These are phyloP conservation scores for Colletotrichum tropicicola DNA, from an alignment of 2,329 filamentous ascomycete species.

Conservation along the genomic window DNA sequence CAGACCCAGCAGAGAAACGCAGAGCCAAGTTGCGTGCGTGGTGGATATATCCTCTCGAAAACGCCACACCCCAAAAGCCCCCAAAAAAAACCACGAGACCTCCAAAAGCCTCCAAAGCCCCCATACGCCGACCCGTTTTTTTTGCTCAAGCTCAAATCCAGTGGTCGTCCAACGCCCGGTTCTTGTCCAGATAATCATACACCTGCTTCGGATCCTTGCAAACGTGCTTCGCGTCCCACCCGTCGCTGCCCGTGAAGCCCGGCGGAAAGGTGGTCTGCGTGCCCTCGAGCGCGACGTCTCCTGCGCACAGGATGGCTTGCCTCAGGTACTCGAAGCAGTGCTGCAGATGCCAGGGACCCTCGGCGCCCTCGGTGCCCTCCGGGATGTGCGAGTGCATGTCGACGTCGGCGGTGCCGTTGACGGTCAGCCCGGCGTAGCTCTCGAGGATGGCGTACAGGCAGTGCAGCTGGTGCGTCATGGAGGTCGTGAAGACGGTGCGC, in stretches of 20 bases:
- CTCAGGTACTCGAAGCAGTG: slow-evolving; percentile 51
- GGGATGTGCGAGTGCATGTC: slow-evolving; percentile 36
- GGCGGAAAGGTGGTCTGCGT: slow-evolving; percentile 49
- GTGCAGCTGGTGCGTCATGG: slow-evolving; percentile 54
- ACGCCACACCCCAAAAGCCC: neutral
- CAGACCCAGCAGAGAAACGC: too few species aligned
- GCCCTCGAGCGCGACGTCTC: slow-evolving; percentile 45
- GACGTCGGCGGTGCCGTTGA: slow-evolving; percentile 20
- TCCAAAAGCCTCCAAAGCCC: too few species aligned
- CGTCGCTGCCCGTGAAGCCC: slow-evolving; percentile 48
- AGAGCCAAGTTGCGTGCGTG: neutral
- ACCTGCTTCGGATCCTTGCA: slow-evolving; percentile 49
- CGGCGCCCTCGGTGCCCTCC: slow-evolving; percentile 25
- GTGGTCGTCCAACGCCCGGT: slow-evolving; percentile 42
- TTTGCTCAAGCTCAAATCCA: slow-evolving; percentile 51
- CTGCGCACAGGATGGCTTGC: slow-evolving; percentile 43
- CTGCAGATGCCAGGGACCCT: slow-evolving; percentile 42
- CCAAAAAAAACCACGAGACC: neutral
- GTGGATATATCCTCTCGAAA: neutral
- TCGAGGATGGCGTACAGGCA: slow-evolving; percentile 50
- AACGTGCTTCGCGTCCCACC: slow-evolving; percentile 53
- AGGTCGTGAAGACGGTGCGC: slow-evolving; percentile 50
- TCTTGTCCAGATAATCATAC: slow-evolving; percentile 42
- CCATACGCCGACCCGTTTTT: too few species aligned
- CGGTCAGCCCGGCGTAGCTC: slow-evolving; percentile 37